phyloP scores from a whole-genome alignment of 2,329 filamentous ascomycete species.

The Cryphonectria radicalis region DNA sequence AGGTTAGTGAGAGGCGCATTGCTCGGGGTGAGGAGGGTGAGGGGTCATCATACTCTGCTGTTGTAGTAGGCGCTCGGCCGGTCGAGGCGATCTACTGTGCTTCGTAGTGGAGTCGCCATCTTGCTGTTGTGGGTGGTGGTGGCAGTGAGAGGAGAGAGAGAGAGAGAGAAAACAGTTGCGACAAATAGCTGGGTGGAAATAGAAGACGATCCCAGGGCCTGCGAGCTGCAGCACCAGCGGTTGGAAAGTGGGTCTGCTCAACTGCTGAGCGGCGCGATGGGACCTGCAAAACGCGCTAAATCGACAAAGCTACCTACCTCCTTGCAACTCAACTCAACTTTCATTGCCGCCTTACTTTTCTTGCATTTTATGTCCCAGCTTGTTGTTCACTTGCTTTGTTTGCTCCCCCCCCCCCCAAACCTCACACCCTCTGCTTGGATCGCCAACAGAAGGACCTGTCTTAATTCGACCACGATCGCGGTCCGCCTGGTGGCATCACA shows the following conservation, averaged over 20 bases:
- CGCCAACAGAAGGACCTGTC: background rate
- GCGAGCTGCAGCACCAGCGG: conserved; percentile 4
- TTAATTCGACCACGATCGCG: background rate
- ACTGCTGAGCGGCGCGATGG: conserved; percentile 1
- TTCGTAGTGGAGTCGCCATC: conserved; percentile 56
- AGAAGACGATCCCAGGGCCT: conserved; percentile 16
- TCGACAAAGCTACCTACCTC: conserved; percentile 18
- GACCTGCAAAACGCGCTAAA: conserved; percentile 29
- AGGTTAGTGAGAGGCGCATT: conserved; percentile 31
- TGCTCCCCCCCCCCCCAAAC: background rate
- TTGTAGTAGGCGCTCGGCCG: conserved; percentile 93
- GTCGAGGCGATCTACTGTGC: conserved; percentile 90
- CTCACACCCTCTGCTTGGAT: too few relatives aligned
- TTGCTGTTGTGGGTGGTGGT: conserved; percentile 28
- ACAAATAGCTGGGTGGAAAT: conserved; percentile 5
- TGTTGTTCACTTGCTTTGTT: conserved; percentile 10
- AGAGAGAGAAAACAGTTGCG: background rate
- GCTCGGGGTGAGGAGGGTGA: conserved; percentile 24
- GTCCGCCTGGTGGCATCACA: conserved; percentile 12
- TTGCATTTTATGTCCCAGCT: conserved; percentile 12
- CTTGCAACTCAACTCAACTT: conserved; percentile 4
- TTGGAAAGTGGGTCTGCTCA: conserved; percentile 18
- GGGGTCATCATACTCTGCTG: conserved; percentile 69
- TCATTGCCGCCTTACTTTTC: conserved; percentile 20
- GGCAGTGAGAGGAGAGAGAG: background rate